phyloP scores from a whole-genome alignment of 1,139 yeast species.

The Yamadazyma kanchanaburiensis region DNA sequence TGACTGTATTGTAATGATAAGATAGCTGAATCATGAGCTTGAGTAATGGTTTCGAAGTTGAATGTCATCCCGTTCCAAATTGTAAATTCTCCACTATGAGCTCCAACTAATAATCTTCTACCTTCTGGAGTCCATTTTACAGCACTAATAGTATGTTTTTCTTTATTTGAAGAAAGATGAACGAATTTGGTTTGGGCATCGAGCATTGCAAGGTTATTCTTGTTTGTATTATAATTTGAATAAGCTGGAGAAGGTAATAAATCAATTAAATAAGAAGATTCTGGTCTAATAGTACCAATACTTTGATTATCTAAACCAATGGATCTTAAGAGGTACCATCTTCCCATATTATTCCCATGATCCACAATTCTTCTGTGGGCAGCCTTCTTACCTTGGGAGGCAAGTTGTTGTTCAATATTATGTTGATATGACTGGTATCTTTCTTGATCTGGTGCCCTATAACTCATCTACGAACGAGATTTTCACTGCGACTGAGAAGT shows the following conservation, averaged over 20 bases:
- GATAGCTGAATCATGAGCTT: slow-evolving; percentile 93
- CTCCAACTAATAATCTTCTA: slow-evolving; percentile 81
- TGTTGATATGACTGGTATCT: slow-evolving; percentile 24
- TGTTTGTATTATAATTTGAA: slow-evolving; percentile 25
- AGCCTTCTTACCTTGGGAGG: slow-evolving; percentile 46
- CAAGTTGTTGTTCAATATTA: slow-evolving; percentile 42
- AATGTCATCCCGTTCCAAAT: slow-evolving; percentile 96
- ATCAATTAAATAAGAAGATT: slow-evolving; percentile 69
- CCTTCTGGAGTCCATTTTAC: slow-evolving; percentile 98
- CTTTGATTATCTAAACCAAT: slow-evolving; percentile 49
- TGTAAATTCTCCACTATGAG: slow-evolving; percentile 94
- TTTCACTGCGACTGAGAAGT: too few species aligned
- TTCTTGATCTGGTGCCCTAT: slow-evolving; percentile 6
- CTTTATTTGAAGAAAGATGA: slow-evolving; percentile 87
- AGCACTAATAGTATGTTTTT: slow-evolving; percentile 86
- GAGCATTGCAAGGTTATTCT: slow-evolving; percentile 43
- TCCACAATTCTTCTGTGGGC: slow-evolving; percentile 83
- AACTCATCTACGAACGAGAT: slow-evolving; percentile 3
- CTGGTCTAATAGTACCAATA: slow-evolving; percentile 68
- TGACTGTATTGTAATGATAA: slow-evolving; percentile 79
- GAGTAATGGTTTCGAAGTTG: slow-evolving; percentile 96
- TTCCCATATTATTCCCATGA: slow-evolving; percentile 79
- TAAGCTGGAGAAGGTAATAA: slow-evolving; percentile 71
- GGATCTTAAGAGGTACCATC: slow-evolving; percentile 62
- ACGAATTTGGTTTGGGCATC: slow-evolving; percentile 80